Conservation (phyloP, 129 eudicot species). For the Saposhnikovia divaricata region DNA sequence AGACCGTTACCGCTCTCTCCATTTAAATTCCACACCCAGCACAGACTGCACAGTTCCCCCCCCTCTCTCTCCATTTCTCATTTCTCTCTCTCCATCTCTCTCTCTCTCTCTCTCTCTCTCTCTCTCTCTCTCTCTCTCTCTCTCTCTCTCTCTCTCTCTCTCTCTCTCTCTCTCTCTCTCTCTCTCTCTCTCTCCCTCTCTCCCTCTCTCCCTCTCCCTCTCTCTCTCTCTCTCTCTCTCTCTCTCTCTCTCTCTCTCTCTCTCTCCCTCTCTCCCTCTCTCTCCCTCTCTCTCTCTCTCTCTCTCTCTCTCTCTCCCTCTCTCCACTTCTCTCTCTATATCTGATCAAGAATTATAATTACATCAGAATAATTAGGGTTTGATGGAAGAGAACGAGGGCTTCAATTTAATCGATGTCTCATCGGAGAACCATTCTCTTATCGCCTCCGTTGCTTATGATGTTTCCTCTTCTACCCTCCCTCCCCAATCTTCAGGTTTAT, state of each 20-base stretch:
- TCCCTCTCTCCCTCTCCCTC: neutral
- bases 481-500: slow-evolving; percentile 13
- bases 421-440: slow-evolving; percentile 13
- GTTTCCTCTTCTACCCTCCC: slow-evolving; percentile 5
- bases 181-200: too few relatives aligned
- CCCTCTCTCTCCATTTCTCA: too few relatives aligned
- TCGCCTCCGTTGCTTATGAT: neutral
- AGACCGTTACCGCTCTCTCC: neutral
- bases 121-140: neutral
- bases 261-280: neutral
- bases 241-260: neutral
- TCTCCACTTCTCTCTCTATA: too few relatives aligned
- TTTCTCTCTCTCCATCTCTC: neutral
- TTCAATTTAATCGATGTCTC: slow-evolving; percentile 9
- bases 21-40: neutral
- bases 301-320: too few relatives aligned
- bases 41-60: neutral
- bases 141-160: too few relatives aligned
- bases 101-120: neutral
- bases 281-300: neutral
- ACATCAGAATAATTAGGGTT: neutral
- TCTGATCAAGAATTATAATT: too few relatives aligned
- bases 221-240: neutral
- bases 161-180: neutral
- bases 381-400: slow-evolving; percentile 2